Conservation (phyloP, 2,329 filamentous ascomycete genomes). For the Rosellinia necatrix region DNA sequence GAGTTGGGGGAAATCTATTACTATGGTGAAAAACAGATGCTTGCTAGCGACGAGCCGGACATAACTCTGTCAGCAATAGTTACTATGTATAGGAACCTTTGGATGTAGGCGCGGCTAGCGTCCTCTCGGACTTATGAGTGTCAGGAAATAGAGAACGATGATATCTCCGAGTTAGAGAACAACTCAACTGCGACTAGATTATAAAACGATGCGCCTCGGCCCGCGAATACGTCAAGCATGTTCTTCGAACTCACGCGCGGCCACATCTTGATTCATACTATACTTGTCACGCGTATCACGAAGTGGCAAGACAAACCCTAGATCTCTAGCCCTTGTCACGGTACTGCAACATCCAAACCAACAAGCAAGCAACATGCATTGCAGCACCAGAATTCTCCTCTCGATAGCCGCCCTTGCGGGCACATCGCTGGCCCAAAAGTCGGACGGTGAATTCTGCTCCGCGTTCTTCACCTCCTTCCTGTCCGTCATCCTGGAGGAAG, state of each 20-base stretch:
- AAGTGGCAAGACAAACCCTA: no score
- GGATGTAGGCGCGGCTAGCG: neutral
- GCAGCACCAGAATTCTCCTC: constrained; percentile 5
- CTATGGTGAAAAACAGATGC: no score
- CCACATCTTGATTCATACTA: neutral
- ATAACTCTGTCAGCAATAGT: no score
- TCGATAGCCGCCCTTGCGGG: constrained; percentile 8
- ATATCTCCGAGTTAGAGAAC: neutral
- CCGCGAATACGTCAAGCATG: neutral
- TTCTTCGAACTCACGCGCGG: neutral
- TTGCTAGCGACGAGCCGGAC: no score
- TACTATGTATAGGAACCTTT: neutral
- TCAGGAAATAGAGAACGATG: constrained; percentile 2
- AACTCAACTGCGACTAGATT: neutral
- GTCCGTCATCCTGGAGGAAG: neutral
- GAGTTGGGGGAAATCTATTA: no score
- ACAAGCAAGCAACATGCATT: constrained; percentile 13
- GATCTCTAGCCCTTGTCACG: no score
- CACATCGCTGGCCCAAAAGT: constrained; percentile 15
- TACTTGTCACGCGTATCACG: neutral
- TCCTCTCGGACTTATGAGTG: neutral
- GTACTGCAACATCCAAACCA: neutral
- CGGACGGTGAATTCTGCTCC: constrained; percentile 15
- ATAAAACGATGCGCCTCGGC: neutral
- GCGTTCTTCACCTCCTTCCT: constrained; percentile 15